Percentiles rank a stretch among this genome's conserved stretches.
phyloP scores from a whole-genome alignment of 257 asterid species.

The Nicotiana tomentosiformis region DNA sequence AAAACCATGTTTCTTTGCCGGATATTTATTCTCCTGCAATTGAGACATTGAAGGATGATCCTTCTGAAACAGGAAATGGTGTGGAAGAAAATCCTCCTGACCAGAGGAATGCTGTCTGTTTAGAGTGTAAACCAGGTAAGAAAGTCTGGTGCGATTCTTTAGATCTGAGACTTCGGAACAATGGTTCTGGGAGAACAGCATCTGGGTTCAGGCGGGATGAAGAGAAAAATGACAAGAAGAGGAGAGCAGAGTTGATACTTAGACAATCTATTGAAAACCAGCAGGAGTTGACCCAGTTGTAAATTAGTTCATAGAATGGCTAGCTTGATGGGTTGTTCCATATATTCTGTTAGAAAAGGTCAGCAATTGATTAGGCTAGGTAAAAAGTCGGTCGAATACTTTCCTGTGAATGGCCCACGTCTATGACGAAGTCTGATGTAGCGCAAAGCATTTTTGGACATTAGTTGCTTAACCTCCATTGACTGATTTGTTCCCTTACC shows the following conservation, averaged over 20 bases:
- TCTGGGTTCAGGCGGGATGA: slow-evolving; percentile 67
- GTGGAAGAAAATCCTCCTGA: slow-evolving; percentile 37
- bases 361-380: not conserved
- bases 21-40: slow-evolving; percentile 81
- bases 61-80: slow-evolving; percentile 49
- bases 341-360: not conserved
- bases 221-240: slow-evolving; percentile 81
- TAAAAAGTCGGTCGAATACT: slow-evolving; percentile 20
- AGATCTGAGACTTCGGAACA: slow-evolving; percentile 58
- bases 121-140: slow-evolving; percentile 61
- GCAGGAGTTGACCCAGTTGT: slow-evolving; percentile 83
- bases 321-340: not conserved
- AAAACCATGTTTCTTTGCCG: slow-evolving; percentile 43
- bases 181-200: slow-evolving; percentile 37
- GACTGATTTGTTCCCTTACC: not conserved
- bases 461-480: slow-evolving; percentile 17
- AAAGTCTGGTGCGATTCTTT: slow-evolving; percentile 60
- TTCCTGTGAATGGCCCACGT: slow-evolving; percentile 50
- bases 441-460: slow-evolving; percentile 49
- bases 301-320: slow-evolving; percentile 43
- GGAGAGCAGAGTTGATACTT: slow-evolving; percentile 77
- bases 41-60: slow-evolving; percentile 76
- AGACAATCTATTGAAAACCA: slow-evolving; percentile 70
- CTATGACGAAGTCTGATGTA: slow-evolving; percentile 35
- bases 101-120: slow-evolving; percentile 48